Conservation (phyloP, 1,284 basidiomycete genomes). For the Sphagnurus paluster region DNA sequence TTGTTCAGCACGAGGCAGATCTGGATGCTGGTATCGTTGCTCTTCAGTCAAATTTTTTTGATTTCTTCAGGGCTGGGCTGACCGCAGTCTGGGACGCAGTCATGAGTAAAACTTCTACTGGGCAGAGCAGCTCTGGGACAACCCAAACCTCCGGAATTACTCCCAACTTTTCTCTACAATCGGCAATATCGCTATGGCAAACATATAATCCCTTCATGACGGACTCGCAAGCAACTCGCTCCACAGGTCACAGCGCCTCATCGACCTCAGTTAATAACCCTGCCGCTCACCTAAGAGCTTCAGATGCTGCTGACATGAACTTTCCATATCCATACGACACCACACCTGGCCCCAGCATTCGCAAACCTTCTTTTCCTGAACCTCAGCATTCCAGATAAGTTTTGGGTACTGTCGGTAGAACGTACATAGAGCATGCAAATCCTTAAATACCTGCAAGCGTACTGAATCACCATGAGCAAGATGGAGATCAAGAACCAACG, state of each 20-base stretch:
- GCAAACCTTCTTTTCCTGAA: neutral
- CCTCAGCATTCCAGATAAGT: slow-evolving; percentile 2
- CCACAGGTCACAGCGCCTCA: neutral
- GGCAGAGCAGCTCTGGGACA: slow-evolving; percentile 20
- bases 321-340: neutral
- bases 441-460: no score
- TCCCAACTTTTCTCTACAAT: slow-evolving; percentile 12
- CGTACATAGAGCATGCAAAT: no score
- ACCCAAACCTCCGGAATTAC: slow-evolving; percentile 5
- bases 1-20: slow-evolving; percentile 61
- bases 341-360: neutral
- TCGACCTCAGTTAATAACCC: slow-evolving; percentile 1
- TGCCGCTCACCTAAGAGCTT: neutral
- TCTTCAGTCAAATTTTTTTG: slow-evolving; percentile 50
- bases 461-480: no score
- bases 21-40: slow-evolving; percentile 65
- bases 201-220: slow-evolving; percentile 33
- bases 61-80: slow-evolving; percentile 52
- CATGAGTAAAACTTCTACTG: slow-evolving; percentile 41
- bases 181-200: slow-evolving; percentile 36
- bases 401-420: no score
- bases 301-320: neutral
- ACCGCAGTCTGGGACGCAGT: slow-evolving; percentile 45
- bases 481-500: slow-evolving; percentile 37
- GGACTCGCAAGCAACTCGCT: slow-evolving; percentile 17